phyloP scores from a whole-genome alignment of 352 stramenopile species.

The Globisporangium mamillatum region DNA sequence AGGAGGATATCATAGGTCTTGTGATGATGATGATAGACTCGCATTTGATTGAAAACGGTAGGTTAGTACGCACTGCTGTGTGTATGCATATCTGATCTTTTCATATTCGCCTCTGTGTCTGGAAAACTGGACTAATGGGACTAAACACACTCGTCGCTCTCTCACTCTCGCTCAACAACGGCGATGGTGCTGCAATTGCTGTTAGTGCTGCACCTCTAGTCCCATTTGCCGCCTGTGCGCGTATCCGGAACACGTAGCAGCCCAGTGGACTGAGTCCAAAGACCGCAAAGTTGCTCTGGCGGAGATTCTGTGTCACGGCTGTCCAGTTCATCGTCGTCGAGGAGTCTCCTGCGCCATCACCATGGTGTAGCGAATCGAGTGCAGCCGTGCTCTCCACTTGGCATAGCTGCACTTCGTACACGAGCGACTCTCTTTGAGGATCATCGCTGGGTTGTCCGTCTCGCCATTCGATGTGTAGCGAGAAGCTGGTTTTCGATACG shows the following conservation, averaged over 20 bases:
- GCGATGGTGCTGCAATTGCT: not conserved
- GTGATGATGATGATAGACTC: not conserved
- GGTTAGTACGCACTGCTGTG: not conserved
- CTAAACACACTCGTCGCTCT: slow-evolving; percentile 20
- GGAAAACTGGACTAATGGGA: slow-evolving; percentile 18
- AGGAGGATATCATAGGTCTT: not conserved
- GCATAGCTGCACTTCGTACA: slow-evolving; percentile 27
- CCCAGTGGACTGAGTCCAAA: slow-evolving; percentile 20
- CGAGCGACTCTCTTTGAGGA: not conserved
- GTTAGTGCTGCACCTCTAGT: not conserved
- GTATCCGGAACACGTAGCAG: slow-evolving; percentile 28
- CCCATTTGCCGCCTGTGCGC: not conserved
- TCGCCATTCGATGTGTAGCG: slow-evolving; percentile 22
- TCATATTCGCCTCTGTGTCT: slow-evolving; percentile 30
- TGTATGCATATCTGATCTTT: not conserved
- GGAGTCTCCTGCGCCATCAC: not conserved
- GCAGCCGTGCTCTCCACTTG: slow-evolving; percentile 9
- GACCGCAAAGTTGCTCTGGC: slow-evolving; percentile 6
- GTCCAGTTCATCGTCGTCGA: slow-evolving; percentile 13
- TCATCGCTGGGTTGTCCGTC: slow-evolving; percentile 1
- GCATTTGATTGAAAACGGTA: not conserved
- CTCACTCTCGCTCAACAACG: not conserved
- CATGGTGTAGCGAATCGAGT: not conserved
- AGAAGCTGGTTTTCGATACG: slow-evolving; percentile 22
- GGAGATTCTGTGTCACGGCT: slow-evolving; percentile 9